Percentiles rank a stretch among this genome's conserved stretches.
Evolutionary conservation across 441 rosid species (phyloP).

Genomic region (Arabidopsis hybrid): DNA sequence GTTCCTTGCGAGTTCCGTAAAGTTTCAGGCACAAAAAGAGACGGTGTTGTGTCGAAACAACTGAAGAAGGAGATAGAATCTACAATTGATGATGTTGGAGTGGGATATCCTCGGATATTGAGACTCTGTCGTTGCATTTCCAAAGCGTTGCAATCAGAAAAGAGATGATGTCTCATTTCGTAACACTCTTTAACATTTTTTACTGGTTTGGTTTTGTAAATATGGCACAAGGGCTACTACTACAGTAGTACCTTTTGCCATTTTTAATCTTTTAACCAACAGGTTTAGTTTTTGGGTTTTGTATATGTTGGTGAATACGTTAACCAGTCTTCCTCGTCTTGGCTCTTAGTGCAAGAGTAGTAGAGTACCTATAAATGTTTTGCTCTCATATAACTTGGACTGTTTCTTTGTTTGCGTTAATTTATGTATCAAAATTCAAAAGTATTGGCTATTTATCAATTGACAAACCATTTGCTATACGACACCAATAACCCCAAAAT

Average conservation of each 20-base stretch:
- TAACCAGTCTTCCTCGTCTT: neutral
- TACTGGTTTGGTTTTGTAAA: conserved; percentile 27
- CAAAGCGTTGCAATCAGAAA: conserved; percentile 47
- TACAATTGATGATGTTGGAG: conserved; percentile 50
- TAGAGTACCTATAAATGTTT: neutral
- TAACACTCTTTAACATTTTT: conserved; percentile 12
- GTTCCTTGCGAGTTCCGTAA: conserved; percentile 48
- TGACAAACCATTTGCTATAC: neutral
- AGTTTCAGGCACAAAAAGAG: conserved; percentile 38
- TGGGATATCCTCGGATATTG: conserved; percentile 66
- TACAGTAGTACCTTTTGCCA: neutral
- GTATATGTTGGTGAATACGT: neutral
- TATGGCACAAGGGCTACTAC: conserved; percentile 4
- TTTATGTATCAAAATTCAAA: neutral
- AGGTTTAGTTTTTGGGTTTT: conserved; percentile 1
- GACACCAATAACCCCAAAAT: neutral
- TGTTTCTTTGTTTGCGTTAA: neutral
- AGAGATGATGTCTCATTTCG: conserved; percentile 35
- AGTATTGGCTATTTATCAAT: neutral
- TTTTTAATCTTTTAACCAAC: neutral
- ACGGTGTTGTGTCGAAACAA: conserved; percentile 33
- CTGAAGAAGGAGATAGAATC: conserved; percentile 51
- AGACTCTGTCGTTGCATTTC: conserved; percentile 70
- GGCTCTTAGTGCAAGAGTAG: neutral
- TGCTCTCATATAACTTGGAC: neutral